Percentiles rank a stretch among this genome's conserved stretches.
Conservation (phyloP, 306 rosid genomes). For the Cucurbita pepo region DNA sequence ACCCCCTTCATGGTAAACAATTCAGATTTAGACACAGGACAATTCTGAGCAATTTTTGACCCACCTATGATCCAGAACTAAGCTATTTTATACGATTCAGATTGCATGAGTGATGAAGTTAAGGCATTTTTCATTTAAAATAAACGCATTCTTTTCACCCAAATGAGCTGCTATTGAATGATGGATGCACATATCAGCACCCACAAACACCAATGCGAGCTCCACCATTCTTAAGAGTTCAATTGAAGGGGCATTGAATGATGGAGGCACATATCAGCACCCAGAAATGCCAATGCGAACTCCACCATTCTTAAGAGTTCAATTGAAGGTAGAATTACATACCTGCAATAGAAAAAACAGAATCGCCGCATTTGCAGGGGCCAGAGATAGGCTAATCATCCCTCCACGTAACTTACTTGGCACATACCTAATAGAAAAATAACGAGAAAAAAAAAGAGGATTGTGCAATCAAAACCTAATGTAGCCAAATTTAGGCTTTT, state of each 20-base stretch:
- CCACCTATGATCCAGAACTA: neutral
- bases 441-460: neutral
- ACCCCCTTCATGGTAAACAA: neutral
- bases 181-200: neutral
- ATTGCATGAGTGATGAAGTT: neutral
- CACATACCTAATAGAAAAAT: conserved; percentile 45
- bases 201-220: neutral
- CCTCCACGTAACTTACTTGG: conserved; percentile 96
- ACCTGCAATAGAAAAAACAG: conserved; percentile 68
- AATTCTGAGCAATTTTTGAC: neutral
- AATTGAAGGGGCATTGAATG: neutral
- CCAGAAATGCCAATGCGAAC: neutral
- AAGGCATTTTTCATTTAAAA: neutral
- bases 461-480: neutral
- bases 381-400: conserved; percentile 74
- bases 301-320: neutral
- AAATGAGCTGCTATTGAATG: neutral
- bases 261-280: neutral
- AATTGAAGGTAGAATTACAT: conserved; percentile 13
- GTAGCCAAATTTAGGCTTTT: neutral
- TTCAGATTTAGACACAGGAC: neutral
- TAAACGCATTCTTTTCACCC: neutral
- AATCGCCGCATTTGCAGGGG: conserved; percentile 66
- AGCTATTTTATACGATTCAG: neutral
- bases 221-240: neutral